phyloP scores from a whole-genome alignment of 352 stramenopile genomes.

The Phytophthora cactorum region DNA sequence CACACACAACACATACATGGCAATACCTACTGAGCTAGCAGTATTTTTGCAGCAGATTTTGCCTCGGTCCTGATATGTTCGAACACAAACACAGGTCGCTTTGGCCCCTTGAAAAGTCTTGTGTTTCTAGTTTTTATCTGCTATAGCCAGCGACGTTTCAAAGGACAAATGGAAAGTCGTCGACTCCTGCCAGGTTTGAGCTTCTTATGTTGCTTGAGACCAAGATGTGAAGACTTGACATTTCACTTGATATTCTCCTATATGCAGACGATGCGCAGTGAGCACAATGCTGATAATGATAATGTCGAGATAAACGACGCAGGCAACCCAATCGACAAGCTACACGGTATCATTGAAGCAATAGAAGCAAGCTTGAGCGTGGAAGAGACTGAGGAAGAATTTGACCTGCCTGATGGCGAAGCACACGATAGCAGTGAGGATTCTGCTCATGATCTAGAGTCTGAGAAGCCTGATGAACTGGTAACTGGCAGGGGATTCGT shows the following conservation, averaged over 20 bases:
- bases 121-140: constrained; percentile 8
- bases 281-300: constrained; percentile 3
- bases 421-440: neutral
- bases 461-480: neutral
- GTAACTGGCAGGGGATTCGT: constrained; percentile 18
- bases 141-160: constrained; percentile 28
- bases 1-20: constrained; percentile 37
- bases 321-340: neutral
- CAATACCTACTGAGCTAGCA: constrained; percentile 19
- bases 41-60: constrained; percentile 16
- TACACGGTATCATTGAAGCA: neutral
- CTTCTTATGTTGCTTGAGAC: too few relatives aligned
- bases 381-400: neutral
- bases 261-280: constrained; percentile 6
- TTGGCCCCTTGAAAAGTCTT: constrained; percentile 29
- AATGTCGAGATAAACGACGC: neutral
- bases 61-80: constrained; percentile 15
- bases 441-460: neutral
- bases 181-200: neutral
- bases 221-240: constrained; percentile 5
- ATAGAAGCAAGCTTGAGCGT: neutral
- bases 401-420: neutral
- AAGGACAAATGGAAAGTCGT: constrained; percentile 5
- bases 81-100: constrained; percentile 29
- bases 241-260: neutral